Evolutionary conservation across 1,284 basidiomycete genomes (phyloP).

Genomic region (Pseudozyma sp.): DNA sequence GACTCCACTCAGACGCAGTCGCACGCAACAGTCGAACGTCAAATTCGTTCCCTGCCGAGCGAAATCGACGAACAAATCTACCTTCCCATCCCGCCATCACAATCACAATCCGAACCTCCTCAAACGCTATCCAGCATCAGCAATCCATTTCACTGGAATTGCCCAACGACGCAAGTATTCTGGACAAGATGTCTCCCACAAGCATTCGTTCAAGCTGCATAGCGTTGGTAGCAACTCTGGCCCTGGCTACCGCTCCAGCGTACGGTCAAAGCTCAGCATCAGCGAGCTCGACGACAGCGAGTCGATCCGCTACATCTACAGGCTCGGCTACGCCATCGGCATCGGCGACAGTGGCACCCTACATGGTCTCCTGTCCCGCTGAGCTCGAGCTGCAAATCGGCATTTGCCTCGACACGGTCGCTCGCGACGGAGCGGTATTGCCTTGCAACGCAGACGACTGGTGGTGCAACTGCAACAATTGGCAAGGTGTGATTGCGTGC

Average conservation of each 20-base stretch:
- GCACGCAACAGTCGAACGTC: not conserved
- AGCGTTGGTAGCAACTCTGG: conserved; percentile 6
- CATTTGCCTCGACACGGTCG: conserved; percentile 25
- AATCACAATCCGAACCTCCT: not conserved
- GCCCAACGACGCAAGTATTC: not conserved
- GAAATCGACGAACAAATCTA: not conserved
- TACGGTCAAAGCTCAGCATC: conserved; percentile 14
- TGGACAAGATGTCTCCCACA: conserved; percentile 10
- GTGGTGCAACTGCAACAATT: conserved; percentile 38
- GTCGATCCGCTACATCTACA: conserved; percentile 8
- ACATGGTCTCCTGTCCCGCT: conserved; percentile 19
- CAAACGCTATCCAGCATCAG: not conserved
- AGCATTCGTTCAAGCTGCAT: conserved; percentile 9
- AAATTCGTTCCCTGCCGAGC: not conserved
- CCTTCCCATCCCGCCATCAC: conserved; percentile 2
- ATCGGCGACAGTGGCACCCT: conserved; percentile 11
- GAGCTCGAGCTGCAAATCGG: conserved; percentile 28
- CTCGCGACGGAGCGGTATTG: conserved; percentile 27
- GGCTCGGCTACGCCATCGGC: conserved; percentile 12
- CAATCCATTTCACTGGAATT: not conserved
- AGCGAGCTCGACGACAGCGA: conserved; percentile 5
- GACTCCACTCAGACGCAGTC: not conserved
- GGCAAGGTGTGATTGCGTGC: conserved; percentile 29
- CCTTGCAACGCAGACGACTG: conserved; percentile 34
- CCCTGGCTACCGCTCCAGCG: not conserved